Conservation (phyloP, 768 basidiomycete genomes). For the Lenzites betulinus region DNA sequence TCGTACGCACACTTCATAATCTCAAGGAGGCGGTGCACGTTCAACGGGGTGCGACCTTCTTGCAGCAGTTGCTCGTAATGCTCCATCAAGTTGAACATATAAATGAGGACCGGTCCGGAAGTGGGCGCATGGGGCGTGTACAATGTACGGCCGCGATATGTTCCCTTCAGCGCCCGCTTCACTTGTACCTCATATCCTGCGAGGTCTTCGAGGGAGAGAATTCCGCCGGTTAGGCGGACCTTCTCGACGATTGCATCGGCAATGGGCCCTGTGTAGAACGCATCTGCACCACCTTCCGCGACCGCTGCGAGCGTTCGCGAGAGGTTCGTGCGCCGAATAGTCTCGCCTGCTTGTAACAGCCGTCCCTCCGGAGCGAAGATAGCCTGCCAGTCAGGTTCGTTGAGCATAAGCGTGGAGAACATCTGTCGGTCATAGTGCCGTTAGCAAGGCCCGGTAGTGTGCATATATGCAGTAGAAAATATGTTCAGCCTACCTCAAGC, state of each 20-base stretch:
- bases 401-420: slow-evolving; percentile 58
- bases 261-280: slow-evolving; percentile 86
- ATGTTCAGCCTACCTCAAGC: slow-evolving; percentile 51
- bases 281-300: slow-evolving; percentile 74
- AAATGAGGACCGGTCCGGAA: slow-evolving; percentile 85
- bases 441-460: neutral
- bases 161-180: slow-evolving; percentile 72
- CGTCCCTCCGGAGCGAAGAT: slow-evolving; percentile 80
- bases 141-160: slow-evolving; percentile 74
- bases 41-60: slow-evolving; percentile 57
- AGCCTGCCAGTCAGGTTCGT: slow-evolving; percentile 72
- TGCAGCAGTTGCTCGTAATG: slow-evolving; percentile 55
- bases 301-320: slow-evolving; percentile 76
- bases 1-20: slow-evolving; percentile 70
- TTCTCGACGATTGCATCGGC: slow-evolving; percentile 79
- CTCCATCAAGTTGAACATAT: slow-evolving; percentile 91
- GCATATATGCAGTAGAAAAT: neutral
- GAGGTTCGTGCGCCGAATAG: slow-evolving; percentile 70
- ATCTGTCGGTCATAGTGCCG: slow-evolving; percentile 30
- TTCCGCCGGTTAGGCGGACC: slow-evolving; percentile 71
- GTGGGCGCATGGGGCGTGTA: slow-evolving; percentile 87
- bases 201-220: slow-evolving; percentile 76
- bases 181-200: slow-evolving; percentile 68
- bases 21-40: slow-evolving; percentile 81
- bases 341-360: slow-evolving; percentile 74